Percentiles rank a stretch among this genome's conserved stretches.
Conservation (phyloP, 192 early-diverging fungal species). For the Rhizophlyctis rosea region DNA sequence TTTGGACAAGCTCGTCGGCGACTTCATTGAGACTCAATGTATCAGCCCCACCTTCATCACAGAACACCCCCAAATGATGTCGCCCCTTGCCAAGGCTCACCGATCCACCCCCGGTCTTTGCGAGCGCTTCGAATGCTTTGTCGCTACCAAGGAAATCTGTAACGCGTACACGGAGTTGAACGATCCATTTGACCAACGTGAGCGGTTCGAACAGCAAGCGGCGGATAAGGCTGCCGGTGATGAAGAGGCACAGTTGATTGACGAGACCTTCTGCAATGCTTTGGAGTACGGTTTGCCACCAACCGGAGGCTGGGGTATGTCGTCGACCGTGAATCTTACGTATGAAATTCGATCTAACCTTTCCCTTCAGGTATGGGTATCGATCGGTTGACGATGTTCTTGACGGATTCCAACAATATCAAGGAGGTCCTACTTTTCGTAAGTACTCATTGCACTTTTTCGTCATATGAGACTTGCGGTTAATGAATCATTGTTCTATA, state of each 20-base stretch:
- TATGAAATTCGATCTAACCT: slow-evolving; percentile 87
- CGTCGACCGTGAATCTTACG: slow-evolving; percentile 38
- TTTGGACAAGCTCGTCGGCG: slow-evolving; percentile 81
- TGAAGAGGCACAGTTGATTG: slow-evolving; percentile 97
- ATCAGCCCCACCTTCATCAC: slow-evolving; percentile 89
- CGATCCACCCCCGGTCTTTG: slow-evolving; percentile 84
- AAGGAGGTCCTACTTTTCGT: slow-evolving; percentile 81
- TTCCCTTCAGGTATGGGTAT: slow-evolving; percentile 76
- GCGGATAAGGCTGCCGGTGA: slow-evolving; percentile 96
- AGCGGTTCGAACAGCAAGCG: slow-evolving; percentile 97
- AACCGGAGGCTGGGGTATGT: slow-evolving; percentile 65
- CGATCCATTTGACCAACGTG: slow-evolving; percentile 98
- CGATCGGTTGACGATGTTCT: slow-evolving; percentile 97
- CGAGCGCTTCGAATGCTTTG: slow-evolving; percentile 98
- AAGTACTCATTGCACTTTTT: slow-evolving; percentile 20
- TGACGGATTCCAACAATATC: slow-evolving; percentile 97
- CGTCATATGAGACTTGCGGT: not conserved
- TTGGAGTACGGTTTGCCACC: slow-evolving; percentile 98
- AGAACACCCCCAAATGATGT: slow-evolving; percentile 99
- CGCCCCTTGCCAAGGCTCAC: slow-evolving; percentile 96
- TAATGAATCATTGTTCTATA: slow-evolving; percentile 3
- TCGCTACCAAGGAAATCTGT: slow-evolving; percentile 98
- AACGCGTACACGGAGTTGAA: slow-evolving; percentile 99
- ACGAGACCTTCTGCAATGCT: slow-evolving; percentile 95
- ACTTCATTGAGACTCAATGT: slow-evolving; percentile 50